A percentile compares a stretch with the other conserved stretches of the same genome.
Evolutionary conservation across 305 asterid species (phyloP).

Genomic region (Rubia tinctorum): DNA sequence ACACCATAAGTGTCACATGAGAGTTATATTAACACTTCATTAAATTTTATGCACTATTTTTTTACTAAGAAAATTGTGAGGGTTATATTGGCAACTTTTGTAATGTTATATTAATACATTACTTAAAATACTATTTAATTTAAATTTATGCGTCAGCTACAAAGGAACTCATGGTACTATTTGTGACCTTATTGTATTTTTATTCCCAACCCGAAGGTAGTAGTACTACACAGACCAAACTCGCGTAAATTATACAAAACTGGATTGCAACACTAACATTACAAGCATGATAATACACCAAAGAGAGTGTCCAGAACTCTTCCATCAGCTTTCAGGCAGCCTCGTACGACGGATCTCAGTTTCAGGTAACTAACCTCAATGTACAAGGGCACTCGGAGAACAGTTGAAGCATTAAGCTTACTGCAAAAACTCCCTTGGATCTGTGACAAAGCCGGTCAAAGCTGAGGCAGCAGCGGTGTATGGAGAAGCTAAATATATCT

Average conservation of each 20-base stretch:
- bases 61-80: too few species aligned
- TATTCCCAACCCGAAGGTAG: neutral
- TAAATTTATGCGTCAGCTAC: too few species aligned
- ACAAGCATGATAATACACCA: neutral
- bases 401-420: slow-evolving; percentile 20
- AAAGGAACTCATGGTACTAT: neutral
- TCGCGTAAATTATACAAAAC: neutral
- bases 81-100: too few species aligned
- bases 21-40: too few species aligned
- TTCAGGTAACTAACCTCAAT: neutral
- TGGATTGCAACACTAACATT: neutral
- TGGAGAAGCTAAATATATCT: slow-evolving; percentile 92
- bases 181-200: neutral
- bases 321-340: neutral
- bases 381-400: neutral
- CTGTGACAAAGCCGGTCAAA: slow-evolving; percentile 77
- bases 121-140: too few species aligned
- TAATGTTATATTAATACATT: too few species aligned
- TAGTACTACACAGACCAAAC: neutral
- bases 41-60: too few species aligned
- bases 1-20: too few species aligned
- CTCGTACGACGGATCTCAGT: neutral
- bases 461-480: slow-evolving; percentile 96
- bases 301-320: neutral
- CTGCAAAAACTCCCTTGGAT: slow-evolving; percentile 76